Conservation (phyloP, 1,139 yeast genomes). For the Taphrina flavorubra region DNA sequence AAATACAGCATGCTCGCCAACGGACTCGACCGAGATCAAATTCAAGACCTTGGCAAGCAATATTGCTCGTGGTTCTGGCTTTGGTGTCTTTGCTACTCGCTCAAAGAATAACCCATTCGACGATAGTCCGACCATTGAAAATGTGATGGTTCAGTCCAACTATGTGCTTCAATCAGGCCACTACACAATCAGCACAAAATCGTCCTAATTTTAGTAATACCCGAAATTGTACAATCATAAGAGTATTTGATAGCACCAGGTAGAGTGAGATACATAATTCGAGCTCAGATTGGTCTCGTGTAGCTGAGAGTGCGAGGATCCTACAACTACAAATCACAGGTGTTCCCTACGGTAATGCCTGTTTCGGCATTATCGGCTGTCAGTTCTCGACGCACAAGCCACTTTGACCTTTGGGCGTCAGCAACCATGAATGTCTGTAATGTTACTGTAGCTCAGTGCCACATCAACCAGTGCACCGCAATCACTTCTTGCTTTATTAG, state of each 20-base stretch:
- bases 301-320: too few relatives aligned
- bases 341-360: too few relatives aligned
- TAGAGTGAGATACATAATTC: background rate
- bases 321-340: too few relatives aligned
- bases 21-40: conserved; percentile 16
- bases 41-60: conserved; percentile 31
- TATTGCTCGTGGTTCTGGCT: conserved; percentile 36
- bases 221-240: background rate
- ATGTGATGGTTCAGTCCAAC: conserved; percentile 25
- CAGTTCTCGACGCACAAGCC: too few relatives aligned
- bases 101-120: conserved; percentile 30
- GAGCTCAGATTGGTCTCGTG: too few relatives aligned
- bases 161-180: conserved; percentile 21
- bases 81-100: conserved; percentile 33
- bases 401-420: too few relatives aligned
- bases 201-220: background rate
- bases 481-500: too few relatives aligned
- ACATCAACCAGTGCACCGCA: too few relatives aligned
- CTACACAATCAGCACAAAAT: conserved; percentile 2
- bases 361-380: too few relatives aligned
- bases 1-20: conserved; percentile 46
- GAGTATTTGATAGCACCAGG: background rate
- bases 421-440: too few relatives aligned
- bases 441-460: too few relatives aligned
- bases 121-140: conserved; percentile 23